phyloP scores from a whole-genome alignment of 2,329 filamentous ascomycete species.

The Fusarium tricinctum region DNA sequence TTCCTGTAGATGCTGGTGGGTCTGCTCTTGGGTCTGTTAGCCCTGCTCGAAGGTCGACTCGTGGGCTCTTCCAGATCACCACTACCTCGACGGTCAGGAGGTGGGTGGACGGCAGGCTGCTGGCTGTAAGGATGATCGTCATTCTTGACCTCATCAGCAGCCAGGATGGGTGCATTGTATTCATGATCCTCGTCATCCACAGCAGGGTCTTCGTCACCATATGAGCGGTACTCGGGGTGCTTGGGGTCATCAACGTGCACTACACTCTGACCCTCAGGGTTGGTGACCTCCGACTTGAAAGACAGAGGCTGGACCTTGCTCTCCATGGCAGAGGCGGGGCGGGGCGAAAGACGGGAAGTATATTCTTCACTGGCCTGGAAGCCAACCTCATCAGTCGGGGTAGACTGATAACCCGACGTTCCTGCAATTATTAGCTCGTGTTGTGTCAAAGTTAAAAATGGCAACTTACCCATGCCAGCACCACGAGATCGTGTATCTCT shows the following conservation, averaged over 20 bases:
- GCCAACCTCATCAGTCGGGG: slow-evolving; percentile 91
- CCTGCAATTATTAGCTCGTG: slow-evolving; percentile 62
- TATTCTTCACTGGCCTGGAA: slow-evolving; percentile 91
- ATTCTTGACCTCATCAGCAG: slow-evolving; percentile 87
- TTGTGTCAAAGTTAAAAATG: slow-evolving; percentile 4
- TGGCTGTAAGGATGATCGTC: slow-evolving; percentile 76
- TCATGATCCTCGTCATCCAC: slow-evolving; percentile 71
- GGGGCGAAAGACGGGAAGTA: slow-evolving; percentile 79
- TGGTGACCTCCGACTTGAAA: slow-evolving; percentile 52
- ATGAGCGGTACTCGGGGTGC: slow-evolving; percentile 57
- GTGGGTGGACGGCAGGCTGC: slow-evolving; percentile 85
- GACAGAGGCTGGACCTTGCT: slow-evolving; percentile 37
- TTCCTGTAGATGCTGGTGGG: slow-evolving; percentile 71
- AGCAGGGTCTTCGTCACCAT: slow-evolving; percentile 59
- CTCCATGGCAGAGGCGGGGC: slow-evolving; percentile 58
- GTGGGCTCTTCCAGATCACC: slow-evolving; percentile 69
- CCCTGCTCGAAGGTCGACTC: slow-evolving; percentile 72
- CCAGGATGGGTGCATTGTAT: slow-evolving; percentile 85
- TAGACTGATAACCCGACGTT: slow-evolving; percentile 74
- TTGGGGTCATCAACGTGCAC: slow-evolving; percentile 81
- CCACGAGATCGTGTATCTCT: slow-evolving; percentile 74
- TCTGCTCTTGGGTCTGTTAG: slow-evolving; percentile 56
- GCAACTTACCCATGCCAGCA: slow-evolving; percentile 64
- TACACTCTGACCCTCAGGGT: slow-evolving; percentile 65
- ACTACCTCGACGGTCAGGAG: slow-evolving; percentile 73